phyloP scores from a whole-genome alignment of 805 yeast species.

The Brettanomyces naardenensis region DNA sequence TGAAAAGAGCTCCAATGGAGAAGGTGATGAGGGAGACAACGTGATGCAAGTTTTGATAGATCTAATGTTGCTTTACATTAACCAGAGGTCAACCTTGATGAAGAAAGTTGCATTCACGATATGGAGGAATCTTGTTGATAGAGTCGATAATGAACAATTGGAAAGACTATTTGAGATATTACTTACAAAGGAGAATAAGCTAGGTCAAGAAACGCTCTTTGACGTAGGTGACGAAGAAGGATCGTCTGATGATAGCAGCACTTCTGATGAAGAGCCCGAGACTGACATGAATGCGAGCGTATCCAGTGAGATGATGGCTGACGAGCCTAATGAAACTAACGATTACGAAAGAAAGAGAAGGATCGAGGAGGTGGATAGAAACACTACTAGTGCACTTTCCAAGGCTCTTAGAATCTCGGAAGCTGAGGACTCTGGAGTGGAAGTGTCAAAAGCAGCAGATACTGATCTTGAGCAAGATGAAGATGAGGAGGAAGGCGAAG shows the following conservation, averaged over 20 bases:
- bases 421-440: slow-evolving; percentile 19
- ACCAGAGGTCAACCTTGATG: slow-evolving; percentile 50
- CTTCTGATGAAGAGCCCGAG: slow-evolving; percentile 27
- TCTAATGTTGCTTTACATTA: slow-evolving; percentile 46
- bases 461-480: slow-evolving; percentile 30
- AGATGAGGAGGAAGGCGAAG: slow-evolving; percentile 27
- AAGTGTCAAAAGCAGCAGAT: slow-evolving; percentile 22
- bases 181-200: slow-evolving; percentile 64
- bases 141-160: slow-evolving; percentile 37
- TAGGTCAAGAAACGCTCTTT: slow-evolving; percentile 72
- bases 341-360: slow-evolving; percentile 34
- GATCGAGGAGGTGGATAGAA: slow-evolving; percentile 28
- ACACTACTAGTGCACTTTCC: slow-evolving; percentile 58
- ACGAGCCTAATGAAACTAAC: slow-evolving; percentile 36
- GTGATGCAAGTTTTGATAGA: slow-evolving; percentile 33
- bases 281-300: slow-evolving; percentile 33
- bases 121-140: slow-evolving; percentile 42
- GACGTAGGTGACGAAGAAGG: slow-evolving; percentile 47
- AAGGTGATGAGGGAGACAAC: slow-evolving; percentile 18
- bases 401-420: slow-evolving; percentile 62
- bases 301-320: slow-evolving; percentile 34
- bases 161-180: slow-evolving; percentile 47
- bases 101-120: slow-evolving; percentile 45
- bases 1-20: slow-evolving; percentile 25
- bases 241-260: slow-evolving; percentile 25